Conservation (phyloP, 140 eudicot genomes). For the Erigeron philadelphicus region DNA sequence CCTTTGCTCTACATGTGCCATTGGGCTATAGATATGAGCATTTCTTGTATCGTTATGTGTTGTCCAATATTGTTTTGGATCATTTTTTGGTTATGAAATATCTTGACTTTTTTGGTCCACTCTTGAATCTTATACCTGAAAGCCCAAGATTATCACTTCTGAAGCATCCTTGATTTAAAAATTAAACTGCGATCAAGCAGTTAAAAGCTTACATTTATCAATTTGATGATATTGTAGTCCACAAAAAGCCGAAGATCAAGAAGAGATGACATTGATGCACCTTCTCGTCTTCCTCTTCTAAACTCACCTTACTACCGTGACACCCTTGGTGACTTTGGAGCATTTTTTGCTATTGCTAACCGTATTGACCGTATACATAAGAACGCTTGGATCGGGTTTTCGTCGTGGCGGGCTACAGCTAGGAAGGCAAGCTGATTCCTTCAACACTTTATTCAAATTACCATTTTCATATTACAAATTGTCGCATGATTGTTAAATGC, state of each 20-base stretch:
- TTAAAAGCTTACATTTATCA: slow-evolving; percentile 18
- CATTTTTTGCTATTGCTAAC: slow-evolving; percentile 80
- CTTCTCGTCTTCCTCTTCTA: slow-evolving; percentile 88
- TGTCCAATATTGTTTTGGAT: background rate
- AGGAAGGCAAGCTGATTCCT: slow-evolving; percentile 45
- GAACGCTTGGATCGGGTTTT: slow-evolving; percentile 97
- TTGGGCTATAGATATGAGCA: no score
- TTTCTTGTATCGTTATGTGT: no score
- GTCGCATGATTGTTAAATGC: no score
- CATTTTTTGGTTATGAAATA: background rate
- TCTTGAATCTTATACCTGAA: slow-evolving; percentile 1
- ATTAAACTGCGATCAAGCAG: background rate
- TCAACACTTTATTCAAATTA: background rate
- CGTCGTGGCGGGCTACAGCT: slow-evolving; percentile 90
- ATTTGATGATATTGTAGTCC: slow-evolving; percentile 42
- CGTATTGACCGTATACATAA: slow-evolving; percentile 77
- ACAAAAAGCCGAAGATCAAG: slow-evolving; percentile 67
- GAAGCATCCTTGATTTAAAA: background rate
- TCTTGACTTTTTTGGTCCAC: background rate
- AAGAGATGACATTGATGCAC: slow-evolving; percentile 81
- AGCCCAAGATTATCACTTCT: slow-evolving; percentile 3
- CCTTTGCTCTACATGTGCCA: no score
- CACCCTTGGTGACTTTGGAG: slow-evolving; percentile 73
- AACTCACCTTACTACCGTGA: slow-evolving; percentile 69
- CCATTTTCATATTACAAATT: slow-evolving; percentile 6